Percentiles rank a stretch among this genome's conserved stretches.
These are phyloP conservation scores for Saccharum officinarum DNA, from an alignment of 176 grass and related monocot genomes.

Conservation along the genomic window DNA sequence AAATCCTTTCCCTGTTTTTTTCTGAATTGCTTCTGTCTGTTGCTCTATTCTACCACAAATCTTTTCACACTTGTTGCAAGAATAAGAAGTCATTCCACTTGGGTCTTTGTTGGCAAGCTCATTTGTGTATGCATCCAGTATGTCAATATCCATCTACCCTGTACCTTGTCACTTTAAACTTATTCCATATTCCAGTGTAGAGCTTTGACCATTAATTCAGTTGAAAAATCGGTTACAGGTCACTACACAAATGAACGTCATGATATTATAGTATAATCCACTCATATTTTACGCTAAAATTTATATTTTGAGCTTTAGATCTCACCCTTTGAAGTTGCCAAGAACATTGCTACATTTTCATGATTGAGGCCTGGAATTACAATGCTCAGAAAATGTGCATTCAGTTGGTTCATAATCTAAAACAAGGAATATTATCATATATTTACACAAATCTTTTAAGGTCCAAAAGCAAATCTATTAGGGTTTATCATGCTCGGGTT, in stretches of 20 bases:
- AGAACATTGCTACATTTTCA: background rate
- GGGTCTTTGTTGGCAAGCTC: background rate
- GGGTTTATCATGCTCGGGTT: background rate
- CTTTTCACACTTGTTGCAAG: background rate
- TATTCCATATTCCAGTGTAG: background rate
- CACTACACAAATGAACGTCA: background rate
- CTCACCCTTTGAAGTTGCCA: background rate
- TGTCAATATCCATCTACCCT: background rate
- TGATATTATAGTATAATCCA: background rate
- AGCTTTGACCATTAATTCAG: background rate
- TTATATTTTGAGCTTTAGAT: background rate
- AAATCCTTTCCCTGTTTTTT: conserved; percentile 20
- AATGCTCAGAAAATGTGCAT: background rate
- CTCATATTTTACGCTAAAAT: background rate
- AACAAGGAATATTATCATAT: background rate
- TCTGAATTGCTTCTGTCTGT: background rate
- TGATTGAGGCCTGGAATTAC: background rate
- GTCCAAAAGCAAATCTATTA: background rate
- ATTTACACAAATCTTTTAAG: background rate
- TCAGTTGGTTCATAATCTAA: background rate
- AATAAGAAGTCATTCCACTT: background rate
- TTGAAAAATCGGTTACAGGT: background rate
- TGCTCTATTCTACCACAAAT: background rate
- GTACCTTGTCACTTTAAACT: background rate
- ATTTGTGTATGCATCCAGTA: conserved; percentile 1